phyloP scores from a whole-genome alignment of 192 early-diverging fungal genomes.

The Linnemannia exigua region DNA sequence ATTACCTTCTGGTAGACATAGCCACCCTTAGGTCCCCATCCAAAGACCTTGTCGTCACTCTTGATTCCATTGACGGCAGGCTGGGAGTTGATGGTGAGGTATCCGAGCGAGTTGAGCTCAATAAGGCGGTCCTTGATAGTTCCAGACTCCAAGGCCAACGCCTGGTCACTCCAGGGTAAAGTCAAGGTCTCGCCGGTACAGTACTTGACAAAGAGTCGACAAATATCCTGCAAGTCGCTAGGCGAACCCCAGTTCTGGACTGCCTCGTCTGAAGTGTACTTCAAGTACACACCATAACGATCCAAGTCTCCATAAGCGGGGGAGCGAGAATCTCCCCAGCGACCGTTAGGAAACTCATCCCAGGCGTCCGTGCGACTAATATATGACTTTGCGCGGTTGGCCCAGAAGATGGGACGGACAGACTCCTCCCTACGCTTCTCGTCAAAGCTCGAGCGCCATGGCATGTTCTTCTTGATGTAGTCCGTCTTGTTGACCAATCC shows the following conservation, averaged over 20 bases:
- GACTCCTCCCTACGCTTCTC: constrained; percentile 93
- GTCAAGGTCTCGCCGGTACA: constrained; percentile 76
- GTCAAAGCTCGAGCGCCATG: constrained; percentile 74
- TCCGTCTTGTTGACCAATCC: constrained; percentile 75
- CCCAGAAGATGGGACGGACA: constrained; percentile 99
- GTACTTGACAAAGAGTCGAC: constrained; percentile 83
- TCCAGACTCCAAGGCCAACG: constrained; percentile 83
- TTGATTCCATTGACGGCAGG: constrained; percentile 92
- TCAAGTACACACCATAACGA: constrained; percentile 86
- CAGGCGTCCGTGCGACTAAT: constrained; percentile 92
- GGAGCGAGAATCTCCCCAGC: constrained; percentile 98
- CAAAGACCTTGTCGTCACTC: constrained; percentile 83
- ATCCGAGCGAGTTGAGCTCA: constrained; percentile 85
- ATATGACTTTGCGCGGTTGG: constrained; percentile 93
- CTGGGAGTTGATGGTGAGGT: constrained; percentile 96
- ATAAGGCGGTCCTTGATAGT: constrained; percentile 78
- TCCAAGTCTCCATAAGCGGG: constrained; percentile 88
- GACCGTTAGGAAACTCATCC: constrained; percentile 99
- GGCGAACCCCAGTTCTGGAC: constrained; percentile 86
- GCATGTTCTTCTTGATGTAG: constrained; percentile 60
- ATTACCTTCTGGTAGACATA: constrained; percentile 92
- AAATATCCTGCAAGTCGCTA: constrained; percentile 72
- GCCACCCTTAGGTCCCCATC: constrained; percentile 97
- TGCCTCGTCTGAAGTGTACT: constrained; percentile 77
- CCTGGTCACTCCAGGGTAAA: constrained; percentile 92